Conservation (phyloP, 371 early-diverging fungal genomes). For the Actinomucor elegans region DNA sequence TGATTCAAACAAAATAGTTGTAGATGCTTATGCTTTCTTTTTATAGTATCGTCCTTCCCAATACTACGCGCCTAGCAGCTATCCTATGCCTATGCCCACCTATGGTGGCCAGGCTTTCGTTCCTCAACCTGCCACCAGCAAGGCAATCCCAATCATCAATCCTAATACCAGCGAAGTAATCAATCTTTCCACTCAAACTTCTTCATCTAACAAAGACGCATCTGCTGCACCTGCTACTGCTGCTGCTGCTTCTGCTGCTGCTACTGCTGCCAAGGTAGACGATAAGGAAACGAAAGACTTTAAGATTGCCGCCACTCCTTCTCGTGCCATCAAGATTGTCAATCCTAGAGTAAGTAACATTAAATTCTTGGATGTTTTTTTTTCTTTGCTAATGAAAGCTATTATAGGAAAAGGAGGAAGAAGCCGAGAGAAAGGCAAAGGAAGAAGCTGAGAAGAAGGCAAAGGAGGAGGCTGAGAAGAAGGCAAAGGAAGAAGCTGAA, state of each 20-base stretch:
- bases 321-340: slow-evolving; percentile 64
- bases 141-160: slow-evolving; percentile 73
- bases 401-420: slow-evolving; percentile 38
- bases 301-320: slow-evolving; percentile 36
- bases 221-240: slow-evolving; percentile 7
- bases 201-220: slow-evolving; percentile 20
- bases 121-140: slow-evolving; percentile 46
- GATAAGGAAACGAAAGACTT: slow-evolving; percentile 36
- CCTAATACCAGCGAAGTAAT: slow-evolving; percentile 70
- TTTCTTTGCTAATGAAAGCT: not conserved
- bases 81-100: slow-evolving; percentile 24
- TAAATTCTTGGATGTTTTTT: not conserved
- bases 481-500: slow-evolving; percentile 44
- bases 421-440: slow-evolving; percentile 44
- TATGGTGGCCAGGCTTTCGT: slow-evolving; percentile 44
- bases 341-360: slow-evolving; percentile 48
- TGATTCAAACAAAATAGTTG: not conserved
- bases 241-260: slow-evolving; percentile 3
- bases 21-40: not conserved
- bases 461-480: slow-evolving; percentile 43
- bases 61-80: slow-evolving; percentile 27
- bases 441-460: slow-evolving; percentile 40
- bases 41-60: slow-evolving; percentile 32
- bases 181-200: slow-evolving; percentile 30
- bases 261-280: slow-evolving; percentile 11